Percentiles rank a stretch among this genome's conserved stretches.
Evolutionary conservation across 139 green algal species (phyloP).

Genomic region (Coccomyxa sp.): DNA sequence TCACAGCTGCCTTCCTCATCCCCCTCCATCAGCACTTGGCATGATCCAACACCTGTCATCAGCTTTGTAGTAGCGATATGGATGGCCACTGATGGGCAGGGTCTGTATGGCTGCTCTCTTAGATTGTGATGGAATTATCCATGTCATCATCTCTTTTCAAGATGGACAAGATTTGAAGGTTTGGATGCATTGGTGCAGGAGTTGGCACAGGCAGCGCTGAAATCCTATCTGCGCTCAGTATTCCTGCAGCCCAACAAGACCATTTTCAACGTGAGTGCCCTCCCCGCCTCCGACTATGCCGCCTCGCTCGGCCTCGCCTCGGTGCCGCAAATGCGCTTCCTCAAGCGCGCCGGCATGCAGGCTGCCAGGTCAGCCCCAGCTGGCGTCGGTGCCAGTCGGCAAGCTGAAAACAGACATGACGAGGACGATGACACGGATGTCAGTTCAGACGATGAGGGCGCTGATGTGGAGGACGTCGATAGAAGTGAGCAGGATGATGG

Average conservation of each 20-base stretch:
- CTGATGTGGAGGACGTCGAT: background rate
- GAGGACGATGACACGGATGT: background rate
- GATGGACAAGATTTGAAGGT: background rate
- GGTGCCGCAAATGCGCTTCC: slow-evolving; percentile 79
- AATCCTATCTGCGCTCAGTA: slow-evolving; percentile 84
- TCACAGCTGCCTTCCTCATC: background rate
- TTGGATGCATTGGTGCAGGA: slow-evolving; percentile 42
- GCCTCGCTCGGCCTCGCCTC: slow-evolving; percentile 73
- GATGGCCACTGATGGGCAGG: background rate
- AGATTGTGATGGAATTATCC: background rate
- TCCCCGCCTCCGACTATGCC: slow-evolving; percentile 74
- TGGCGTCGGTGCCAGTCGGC: background rate
- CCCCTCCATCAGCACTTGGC: background rate
- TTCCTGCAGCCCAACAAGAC: slow-evolving; percentile 78
- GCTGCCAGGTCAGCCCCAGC: background rate
- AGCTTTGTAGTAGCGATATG: background rate
- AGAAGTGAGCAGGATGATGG: background rate
- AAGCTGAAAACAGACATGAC: slow-evolving; percentile 13
- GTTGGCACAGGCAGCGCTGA: slow-evolving; percentile 76
- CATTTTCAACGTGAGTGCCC: slow-evolving; percentile 74
- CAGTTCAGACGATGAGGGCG: background rate
- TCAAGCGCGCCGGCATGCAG: slow-evolving; percentile 32
- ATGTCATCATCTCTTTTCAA: background rate
- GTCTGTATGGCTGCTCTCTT: background rate
- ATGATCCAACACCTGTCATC: background rate